Base-by-base conservation (phyloP, 2,329 filamentous ascomycete genomes). In the Stagonosporopsis tanaceti region DNA sequence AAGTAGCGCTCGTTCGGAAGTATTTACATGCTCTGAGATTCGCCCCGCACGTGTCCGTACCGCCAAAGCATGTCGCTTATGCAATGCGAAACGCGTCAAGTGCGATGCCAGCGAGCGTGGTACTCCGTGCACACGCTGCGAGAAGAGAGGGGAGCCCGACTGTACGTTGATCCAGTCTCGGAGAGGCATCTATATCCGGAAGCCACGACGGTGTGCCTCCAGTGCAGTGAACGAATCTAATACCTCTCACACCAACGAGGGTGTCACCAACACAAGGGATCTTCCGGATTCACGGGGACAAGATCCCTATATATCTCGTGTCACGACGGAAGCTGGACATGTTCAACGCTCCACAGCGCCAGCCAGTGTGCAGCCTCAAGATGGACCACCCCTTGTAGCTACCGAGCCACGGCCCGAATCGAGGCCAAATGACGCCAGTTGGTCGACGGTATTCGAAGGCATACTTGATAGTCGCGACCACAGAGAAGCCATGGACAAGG, bases 61-160 rank as follows among this genome's bases (percentile, higher is more conserved):
- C 2, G 53, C 53, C 17, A 56, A 56, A 45, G 53, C 53, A 35
- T 56, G 53, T 30, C 53, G 53, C 17, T 32, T 56, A 14, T 56
- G 53, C 41, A 56, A 56, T 41, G 35, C 48, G 22, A 56, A 56
- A 35, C 53, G 53, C 22, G 53, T 56, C 7, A 56, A 56, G 37
- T 56, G 53, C 37, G 53, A 56, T 25, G 53, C 53, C 2, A 56
- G 53, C 37, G 53, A 56, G 12, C 53, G 41, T 15, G 53, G 53
- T 4, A 56, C 47, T 11, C 53, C 53, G 9, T 56, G 53, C 28
- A 56, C 47, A 1, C 46, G 53, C 17, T 56, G 53, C 24, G 53
- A 56, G 22, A 22, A 40, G 22, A 48, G 53, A 17, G 47, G 47
- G 34, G 53, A 56, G 14, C 14, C 47, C 12, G 14, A 30, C 8